phyloP scores from a whole-genome alignment of 2,329 filamentous ascomycete genomes.

The Zymoseptoria crescenta region DNA sequence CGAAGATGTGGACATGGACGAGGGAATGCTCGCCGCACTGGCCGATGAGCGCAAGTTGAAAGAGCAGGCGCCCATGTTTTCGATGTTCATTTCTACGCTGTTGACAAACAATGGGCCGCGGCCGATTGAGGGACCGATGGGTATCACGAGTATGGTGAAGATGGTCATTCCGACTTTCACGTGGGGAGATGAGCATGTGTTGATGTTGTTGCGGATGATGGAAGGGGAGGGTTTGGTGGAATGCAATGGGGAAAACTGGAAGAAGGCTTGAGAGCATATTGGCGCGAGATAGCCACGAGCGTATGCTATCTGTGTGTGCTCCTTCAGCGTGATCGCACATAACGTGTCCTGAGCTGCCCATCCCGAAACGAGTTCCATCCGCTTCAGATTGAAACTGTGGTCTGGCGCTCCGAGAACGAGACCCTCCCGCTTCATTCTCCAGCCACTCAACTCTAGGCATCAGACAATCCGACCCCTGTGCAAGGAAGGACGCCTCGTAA shows the following conservation, averaged over 20 bases:
- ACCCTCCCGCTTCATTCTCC: no score
- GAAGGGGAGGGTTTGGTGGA: slow-evolving; percentile 61
- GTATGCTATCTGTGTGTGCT: no score
- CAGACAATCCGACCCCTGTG: no score
- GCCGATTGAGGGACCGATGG: slow-evolving; percentile 61
- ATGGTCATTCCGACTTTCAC: slow-evolving; percentile 84
- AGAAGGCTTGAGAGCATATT: slow-evolving; percentile 16
- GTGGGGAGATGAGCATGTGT: slow-evolving; percentile 81
- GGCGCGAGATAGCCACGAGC: no score
- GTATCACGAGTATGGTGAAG: slow-evolving; percentile 91
- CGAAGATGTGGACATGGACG: slow-evolving; percentile 16
- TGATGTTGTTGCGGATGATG: slow-evolving; percentile 71
- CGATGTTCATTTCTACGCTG: slow-evolving; percentile 92
- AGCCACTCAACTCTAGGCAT: no score
- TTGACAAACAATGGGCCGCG: slow-evolving; percentile 65
- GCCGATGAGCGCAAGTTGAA: slow-evolving; percentile 52
- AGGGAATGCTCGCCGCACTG: slow-evolving; percentile 33
- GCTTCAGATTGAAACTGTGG: no score
- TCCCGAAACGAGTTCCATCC: no score
- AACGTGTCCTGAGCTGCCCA: no score
- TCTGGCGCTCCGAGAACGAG: no score
- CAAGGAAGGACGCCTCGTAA: no score
- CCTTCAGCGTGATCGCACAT: no score
- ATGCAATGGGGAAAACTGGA: slow-evolving; percentile 28
- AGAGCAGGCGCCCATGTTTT: slow-evolving; percentile 68